Percentiles rank a stretch among this genome's conserved stretches.
phyloP scores from a whole-genome alignment of 345 rosid species.

The Raphanus raphanistrum region DNA sequence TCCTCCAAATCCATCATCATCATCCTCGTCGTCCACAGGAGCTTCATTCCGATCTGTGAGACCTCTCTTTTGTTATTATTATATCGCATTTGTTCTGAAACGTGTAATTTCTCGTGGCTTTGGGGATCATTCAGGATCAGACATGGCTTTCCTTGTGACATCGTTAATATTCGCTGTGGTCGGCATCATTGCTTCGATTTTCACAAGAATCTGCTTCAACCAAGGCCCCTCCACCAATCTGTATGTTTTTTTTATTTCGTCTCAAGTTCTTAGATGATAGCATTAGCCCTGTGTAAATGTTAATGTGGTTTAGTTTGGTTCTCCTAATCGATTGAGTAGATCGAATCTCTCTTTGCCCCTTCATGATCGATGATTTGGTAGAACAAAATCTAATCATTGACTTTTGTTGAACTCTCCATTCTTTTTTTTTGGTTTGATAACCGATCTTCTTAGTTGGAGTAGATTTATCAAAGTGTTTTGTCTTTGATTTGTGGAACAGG shows the following conservation, averaged over 20 bases:
- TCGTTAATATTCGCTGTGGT: conserved; percentile 73
- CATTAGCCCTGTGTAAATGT: background rate
- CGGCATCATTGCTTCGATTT: conserved; percentile 76
- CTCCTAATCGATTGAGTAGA: background rate
- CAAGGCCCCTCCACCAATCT: conserved; percentile 86
- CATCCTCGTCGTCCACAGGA: conserved; percentile 1
- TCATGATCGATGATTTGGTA: background rate
- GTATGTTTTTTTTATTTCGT: conserved; percentile 44
- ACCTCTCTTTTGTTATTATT: background rate
- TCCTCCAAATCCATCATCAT: conserved; percentile 1
- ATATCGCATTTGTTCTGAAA: background rate
- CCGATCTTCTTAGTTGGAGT: background rate
- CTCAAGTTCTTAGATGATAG: background rate
- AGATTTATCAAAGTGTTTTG: background rate
- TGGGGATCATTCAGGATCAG: conserved; percentile 31
- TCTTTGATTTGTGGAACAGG: conserved; percentile 47
- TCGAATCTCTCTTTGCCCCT: background rate
- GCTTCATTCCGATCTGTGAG: conserved; percentile 14
- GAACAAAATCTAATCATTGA: conserved; percentile 1
- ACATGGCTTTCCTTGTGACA: conserved; percentile 86
- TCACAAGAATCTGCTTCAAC: conserved; percentile 91
- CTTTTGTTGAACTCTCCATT: conserved; percentile 2
- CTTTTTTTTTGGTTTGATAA: background rate
- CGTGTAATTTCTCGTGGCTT: background rate
- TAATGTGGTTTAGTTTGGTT: background rate